Evolutionary conservation across 805 yeast species (phyloP).

Genomic region (Saccharomycopsis fodiens): DNA sequence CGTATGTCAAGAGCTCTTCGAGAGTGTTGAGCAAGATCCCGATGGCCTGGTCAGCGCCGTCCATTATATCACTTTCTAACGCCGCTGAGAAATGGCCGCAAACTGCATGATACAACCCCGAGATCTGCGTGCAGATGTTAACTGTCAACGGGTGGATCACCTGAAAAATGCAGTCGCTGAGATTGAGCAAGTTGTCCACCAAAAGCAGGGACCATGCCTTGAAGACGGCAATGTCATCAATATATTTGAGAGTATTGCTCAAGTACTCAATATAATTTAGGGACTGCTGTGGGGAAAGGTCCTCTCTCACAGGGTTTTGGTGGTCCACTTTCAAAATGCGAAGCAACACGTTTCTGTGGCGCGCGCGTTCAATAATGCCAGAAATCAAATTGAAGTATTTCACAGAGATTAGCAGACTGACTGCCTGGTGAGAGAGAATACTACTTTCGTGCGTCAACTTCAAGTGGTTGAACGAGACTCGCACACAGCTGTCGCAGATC

Average conservation of each 20-base stretch:
- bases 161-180: conserved; percentile 46
- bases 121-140: conserved; percentile 37
- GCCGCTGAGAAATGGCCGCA: conserved; percentile 20
- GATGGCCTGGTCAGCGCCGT: conserved; percentile 40
- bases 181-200: conserved; percentile 42
- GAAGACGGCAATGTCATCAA: conserved; percentile 36
- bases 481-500: conserved; percentile 36
- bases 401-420: conserved; percentile 4
- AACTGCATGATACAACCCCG: conserved; percentile 27
- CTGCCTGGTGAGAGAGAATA: neutral
- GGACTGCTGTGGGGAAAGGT: no score
- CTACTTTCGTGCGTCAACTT: neutral
- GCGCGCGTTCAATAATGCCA: conserved; percentile 8
- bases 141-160: conserved; percentile 49
- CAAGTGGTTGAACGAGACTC: conserved; percentile 24
- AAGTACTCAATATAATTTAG: conserved; percentile 35
- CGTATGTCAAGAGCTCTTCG: conserved; percentile 47
- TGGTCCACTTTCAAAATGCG: conserved; percentile 7
- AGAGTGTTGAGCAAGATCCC: conserved; percentile 46
- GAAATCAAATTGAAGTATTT: conserved; percentile 13
- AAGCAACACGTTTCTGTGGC: conserved; percentile 11
- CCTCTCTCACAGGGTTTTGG: conserved; percentile 9
- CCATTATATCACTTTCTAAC: conserved; percentile 22
- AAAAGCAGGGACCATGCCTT: conserved; percentile 45
- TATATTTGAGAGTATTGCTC: conserved; percentile 39